A percentile compares a stretch with the other conserved stretches of the same genome.
These are phyloP conservation scores for Mucor ambiguus DNA, from an alignment of 371 early-diverging fungal genomes.

Conservation along the genomic window DNA sequence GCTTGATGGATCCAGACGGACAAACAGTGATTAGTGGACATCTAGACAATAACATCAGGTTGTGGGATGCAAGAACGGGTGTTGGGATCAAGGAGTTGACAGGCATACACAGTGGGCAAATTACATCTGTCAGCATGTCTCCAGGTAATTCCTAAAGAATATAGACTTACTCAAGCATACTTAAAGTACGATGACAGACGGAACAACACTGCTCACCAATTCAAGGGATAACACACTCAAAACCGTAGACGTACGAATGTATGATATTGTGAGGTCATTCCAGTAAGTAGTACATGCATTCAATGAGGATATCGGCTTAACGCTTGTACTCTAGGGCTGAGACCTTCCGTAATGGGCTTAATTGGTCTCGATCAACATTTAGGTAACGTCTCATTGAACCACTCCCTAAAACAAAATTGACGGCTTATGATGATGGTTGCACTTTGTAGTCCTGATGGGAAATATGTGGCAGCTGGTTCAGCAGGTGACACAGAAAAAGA, in stretches of 20 bases:
- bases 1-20: conserved; percentile 84
- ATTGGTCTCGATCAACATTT: conserved; percentile 89
- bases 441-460: conserved; percentile 78
- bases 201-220: conserved; percentile 79
- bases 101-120: conserved; percentile 84
- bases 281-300: conserved; percentile 40
- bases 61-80: conserved; percentile 91
- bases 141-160: conserved; percentile 51
- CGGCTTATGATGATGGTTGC: conserved; percentile 6
- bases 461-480: conserved; percentile 82
- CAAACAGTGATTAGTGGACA: conserved; percentile 88
- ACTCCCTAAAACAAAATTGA: background rate
- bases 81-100: conserved; percentile 82
- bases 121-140: conserved; percentile 81
- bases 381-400: conserved; percentile 44
- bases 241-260: conserved; percentile 80
- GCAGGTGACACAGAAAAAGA: conserved; percentile 38
- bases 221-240: conserved; percentile 93
- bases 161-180: background rate
- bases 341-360: conserved; percentile 77
- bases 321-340: conserved; percentile 59
- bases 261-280: conserved; percentile 69
- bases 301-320: background rate
- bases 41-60: conserved; percentile 85
- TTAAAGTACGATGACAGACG: conserved; percentile 47